Base-by-base conservation (phyloP, 306 rosid genomes). In the Rosa persica region DNA sequence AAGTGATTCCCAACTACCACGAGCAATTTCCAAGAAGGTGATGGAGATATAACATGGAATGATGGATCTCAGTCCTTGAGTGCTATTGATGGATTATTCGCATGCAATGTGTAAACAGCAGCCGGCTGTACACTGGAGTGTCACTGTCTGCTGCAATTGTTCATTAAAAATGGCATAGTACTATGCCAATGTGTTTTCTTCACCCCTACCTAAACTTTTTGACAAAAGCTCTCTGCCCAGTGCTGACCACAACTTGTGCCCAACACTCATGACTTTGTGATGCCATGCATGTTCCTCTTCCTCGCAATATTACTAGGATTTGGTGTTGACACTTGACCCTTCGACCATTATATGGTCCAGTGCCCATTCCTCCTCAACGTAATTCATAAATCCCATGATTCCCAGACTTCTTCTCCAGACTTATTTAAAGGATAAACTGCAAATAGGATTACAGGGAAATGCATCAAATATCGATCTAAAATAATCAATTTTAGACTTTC, bases 251-350 rank as follows among this genome's bases (percentile, higher is more conserved):
- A 80, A 71, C 49, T 76, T 60, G 73, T 61, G 25, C 74, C 55
- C 27, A 79, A 46, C 42, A 40, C 39, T 27, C 47, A 42, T 60
- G 74, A 74, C 73, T 78, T 74, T 74, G 60, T 25, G 61, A 42
- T 19, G 39, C 64, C 64, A 78, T 74, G 11, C 67, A n/a, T 47
- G 67, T 38, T 47, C 73, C 20, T 66, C 64, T 67, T 73, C 70
- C 73, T 76, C 76, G 68, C 13, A 79, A 72, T 74, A 19, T 76
- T 66, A 52, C 48, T 73, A 42, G 62, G 48, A 22, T 65, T 67
- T 66, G 76, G 73, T 79, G 78, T 72, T 72, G 87, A 84, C 84
- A 40, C 47, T 38, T 36, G 8, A 16, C n/a, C 22, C 73, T 72
- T 73, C 49, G 4, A 17, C 77, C 79, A 71, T 15, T 7, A 49